These are phyloP conservation scores for Pseudogymnoascus verrucosus DNA, from an alignment of 2,329 filamentous ascomycete genomes.

Conservation along the genomic window DNA sequence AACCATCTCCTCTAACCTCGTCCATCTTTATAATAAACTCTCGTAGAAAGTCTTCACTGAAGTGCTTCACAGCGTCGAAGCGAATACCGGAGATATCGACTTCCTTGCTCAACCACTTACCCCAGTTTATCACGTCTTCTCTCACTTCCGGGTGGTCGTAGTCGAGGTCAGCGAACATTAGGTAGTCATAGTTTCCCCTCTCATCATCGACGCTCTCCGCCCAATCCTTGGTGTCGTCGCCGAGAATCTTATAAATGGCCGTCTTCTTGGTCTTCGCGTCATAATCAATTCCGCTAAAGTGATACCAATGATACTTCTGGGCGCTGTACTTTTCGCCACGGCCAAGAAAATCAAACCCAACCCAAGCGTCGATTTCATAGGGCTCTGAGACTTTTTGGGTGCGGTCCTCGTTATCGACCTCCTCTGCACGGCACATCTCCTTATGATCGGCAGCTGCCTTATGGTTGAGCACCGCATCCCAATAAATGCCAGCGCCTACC, in stretches of 20 bases:
- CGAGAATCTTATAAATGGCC: conserved; percentile 58
- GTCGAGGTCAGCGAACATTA: conserved; percentile 67
- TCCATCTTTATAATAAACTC: conserved; percentile 55
- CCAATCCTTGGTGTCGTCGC: conserved; percentile 54
- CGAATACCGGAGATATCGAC: conserved; percentile 58
- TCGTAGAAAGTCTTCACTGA: conserved; percentile 56
- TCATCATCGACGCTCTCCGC: conserved; percentile 45
- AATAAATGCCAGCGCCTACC: conserved; percentile 51
- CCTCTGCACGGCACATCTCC: conserved; percentile 54
- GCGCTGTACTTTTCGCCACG: conserved; percentile 51
- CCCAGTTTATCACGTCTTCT: conserved; percentile 58
- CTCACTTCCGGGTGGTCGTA: conserved; percentile 56
- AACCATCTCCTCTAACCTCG: conserved; percentile 40
- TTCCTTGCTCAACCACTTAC: conserved; percentile 55
- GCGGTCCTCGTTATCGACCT: conserved; percentile 55
- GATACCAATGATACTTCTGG: conserved; percentile 58
- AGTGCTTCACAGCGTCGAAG: conserved; percentile 67
- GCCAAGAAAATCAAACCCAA: conserved; percentile 57
- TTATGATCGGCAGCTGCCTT: conserved; percentile 60
- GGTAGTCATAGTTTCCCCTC: conserved; percentile 61
- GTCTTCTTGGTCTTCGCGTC: conserved; percentile 46
- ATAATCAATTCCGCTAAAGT: conserved; percentile 63
- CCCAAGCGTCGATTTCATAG: conserved; percentile 59
- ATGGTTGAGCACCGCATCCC: conserved; percentile 66
- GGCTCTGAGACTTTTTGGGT: conserved; percentile 44